phyloP scores from a whole-genome alignment of 2,329 filamentous ascomycete genomes.

The Fusarium tricinctum region DNA sequence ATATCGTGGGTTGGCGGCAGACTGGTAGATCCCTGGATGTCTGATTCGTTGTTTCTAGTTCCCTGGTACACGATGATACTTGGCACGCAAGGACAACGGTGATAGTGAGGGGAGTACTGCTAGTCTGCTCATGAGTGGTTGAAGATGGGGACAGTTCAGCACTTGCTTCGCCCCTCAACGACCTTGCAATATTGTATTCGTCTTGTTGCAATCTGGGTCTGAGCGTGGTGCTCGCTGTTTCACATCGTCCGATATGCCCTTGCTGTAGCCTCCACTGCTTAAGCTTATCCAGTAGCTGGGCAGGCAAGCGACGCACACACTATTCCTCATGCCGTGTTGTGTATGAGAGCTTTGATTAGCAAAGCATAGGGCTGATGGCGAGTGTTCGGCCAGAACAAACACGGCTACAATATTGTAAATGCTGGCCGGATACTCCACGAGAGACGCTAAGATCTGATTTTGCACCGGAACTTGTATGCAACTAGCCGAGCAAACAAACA shows the following conservation, averaged over 20 bases:
- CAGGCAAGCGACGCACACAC: neutral
- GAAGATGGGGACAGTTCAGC: slow-evolving; percentile 40
- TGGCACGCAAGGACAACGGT: slow-evolving; percentile 2
- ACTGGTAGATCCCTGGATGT: slow-evolving; percentile 37
- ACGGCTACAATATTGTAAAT: slow-evolving; percentile 16
- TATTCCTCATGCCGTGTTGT: neutral
- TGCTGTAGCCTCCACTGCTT: neutral
- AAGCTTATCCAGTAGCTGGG: slow-evolving; percentile 11
- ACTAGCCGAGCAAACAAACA: slow-evolving; percentile 47
- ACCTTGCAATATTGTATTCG: slow-evolving; percentile 21
- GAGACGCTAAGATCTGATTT: slow-evolving; percentile 43
- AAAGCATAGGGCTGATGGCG: slow-evolving; percentile 30
- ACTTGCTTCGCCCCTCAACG: slow-evolving; percentile 30
- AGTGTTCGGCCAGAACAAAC: slow-evolving; percentile 22
- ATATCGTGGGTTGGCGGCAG: slow-evolving; percentile 44
- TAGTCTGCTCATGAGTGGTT: slow-evolving; percentile 15
- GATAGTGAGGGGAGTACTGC: slow-evolving; percentile 9
- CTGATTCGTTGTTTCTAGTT: slow-evolving; percentile 29
- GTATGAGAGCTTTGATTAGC: slow-evolving; percentile 24
- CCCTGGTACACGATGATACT: slow-evolving; percentile 28
- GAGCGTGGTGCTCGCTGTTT: neutral
- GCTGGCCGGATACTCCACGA: slow-evolving; percentile 13
- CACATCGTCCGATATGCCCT: neutral
- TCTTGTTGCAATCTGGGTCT: slow-evolving; percentile 12
- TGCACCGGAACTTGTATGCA: slow-evolving; percentile 34